Evolutionary conservation across 768 basidiomycete species (phyloP).

Genomic region (Russula olivacea): DNA sequence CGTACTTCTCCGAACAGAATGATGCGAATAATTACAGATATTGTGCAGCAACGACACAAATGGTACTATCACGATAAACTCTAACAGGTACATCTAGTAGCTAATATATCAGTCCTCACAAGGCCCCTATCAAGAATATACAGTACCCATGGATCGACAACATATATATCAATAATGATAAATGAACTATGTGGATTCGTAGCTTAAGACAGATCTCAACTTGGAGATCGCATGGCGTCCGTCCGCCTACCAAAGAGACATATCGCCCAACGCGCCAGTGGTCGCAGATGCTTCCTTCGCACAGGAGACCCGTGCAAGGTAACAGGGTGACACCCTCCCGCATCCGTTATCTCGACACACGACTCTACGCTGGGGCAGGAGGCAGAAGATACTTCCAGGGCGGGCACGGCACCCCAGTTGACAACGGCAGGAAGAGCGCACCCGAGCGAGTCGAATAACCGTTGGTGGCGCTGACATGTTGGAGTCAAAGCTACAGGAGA

Average conservation of each 20-base stretch:
- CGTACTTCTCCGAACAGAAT: not conserved
- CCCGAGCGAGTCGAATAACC: slow-evolving; percentile 2
- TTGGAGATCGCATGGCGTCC: not conserved
- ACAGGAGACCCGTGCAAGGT: not conserved
- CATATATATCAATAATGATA: slow-evolving; percentile 4
- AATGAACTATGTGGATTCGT: not conserved
- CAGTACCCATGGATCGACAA: not conserved
- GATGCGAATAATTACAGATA: not conserved
- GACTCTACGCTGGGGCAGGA: slow-evolving; percentile 6
- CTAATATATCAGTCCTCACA: not conserved
- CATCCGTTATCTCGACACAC: not conserved
- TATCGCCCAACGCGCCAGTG: slow-evolving; percentile 15
- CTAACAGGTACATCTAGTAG: not conserved
- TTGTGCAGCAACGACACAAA: not conserved
- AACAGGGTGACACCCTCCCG: not conserved
- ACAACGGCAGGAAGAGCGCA: slow-evolving; percentile 3
- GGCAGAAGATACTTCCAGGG: not conserved
- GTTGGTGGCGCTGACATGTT: slow-evolving; percentile 18
- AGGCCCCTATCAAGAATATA: too few species aligned
- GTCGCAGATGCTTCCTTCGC: not conserved
- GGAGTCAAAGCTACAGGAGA: slow-evolving; percentile 10
- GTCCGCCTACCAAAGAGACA: not conserved
- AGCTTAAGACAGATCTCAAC: not conserved
- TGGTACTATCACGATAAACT: not conserved
- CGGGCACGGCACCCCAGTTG: not conserved